Percentiles rank a stretch among this genome's conserved stretches.
Evolutionary conservation across 2,329 filamentous ascomycete genomes (phyloP).

Genomic region (Arthroderma sp.): DNA sequence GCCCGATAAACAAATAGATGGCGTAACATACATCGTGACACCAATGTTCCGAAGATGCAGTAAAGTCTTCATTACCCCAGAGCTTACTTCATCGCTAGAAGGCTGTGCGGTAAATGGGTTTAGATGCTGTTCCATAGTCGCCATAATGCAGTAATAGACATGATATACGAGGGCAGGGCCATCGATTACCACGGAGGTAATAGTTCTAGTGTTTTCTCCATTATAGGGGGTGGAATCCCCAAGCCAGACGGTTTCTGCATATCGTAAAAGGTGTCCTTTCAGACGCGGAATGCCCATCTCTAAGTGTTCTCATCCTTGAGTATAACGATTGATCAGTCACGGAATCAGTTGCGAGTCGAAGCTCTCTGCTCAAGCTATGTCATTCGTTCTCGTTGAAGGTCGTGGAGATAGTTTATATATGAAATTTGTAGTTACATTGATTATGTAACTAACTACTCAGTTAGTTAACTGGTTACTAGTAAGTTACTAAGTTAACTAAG

Average conservation of each 20-base stretch:
- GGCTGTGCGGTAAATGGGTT: conserved; percentile 44
- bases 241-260: conserved; percentile 37
- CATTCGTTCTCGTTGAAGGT: no score
- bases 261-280: conserved; percentile 42
- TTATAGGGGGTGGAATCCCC: conserved; percentile 7
- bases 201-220: conserved; percentile 7
- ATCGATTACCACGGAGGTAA: conserved; percentile 49
- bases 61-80: conserved; percentile 51
- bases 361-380: no score
- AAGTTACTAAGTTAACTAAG: no score
- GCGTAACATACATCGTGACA: conserved; percentile 49
- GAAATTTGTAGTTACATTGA: no score
- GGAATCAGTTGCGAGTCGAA: no score
- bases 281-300: conserved; percentile 52
- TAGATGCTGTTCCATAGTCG: conserved; percentile 25
- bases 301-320: neutral
- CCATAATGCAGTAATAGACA: conserved; percentile 49
- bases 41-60: conserved; percentile 44
- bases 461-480: no score
- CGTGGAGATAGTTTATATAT: no score
- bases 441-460: no score
- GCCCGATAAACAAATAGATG: neutral
- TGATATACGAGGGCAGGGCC: conserved; percentile 69
- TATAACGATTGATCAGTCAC: no score
- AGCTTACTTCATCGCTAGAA: conserved; percentile 52